Evolutionary conservation across 495 filamentous ascomycete species (phyloP).

Genomic region (Paragyromitra xinjiangensis): DNA sequence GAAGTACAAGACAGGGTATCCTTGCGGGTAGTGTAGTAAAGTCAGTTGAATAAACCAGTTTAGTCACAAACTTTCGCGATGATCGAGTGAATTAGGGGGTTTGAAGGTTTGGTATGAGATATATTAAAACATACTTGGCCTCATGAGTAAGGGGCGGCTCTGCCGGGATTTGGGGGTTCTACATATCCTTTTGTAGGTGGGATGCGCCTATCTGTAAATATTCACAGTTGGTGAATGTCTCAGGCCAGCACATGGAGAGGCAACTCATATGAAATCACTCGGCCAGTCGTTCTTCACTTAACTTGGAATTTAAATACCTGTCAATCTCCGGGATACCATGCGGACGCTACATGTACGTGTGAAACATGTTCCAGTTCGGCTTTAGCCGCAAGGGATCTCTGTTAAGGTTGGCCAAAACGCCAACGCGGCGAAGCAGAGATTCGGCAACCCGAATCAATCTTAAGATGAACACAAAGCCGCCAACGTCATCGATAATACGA

Average conservation of each 20-base stretch:
- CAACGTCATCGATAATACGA: neutral
- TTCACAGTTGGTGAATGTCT: neutral
- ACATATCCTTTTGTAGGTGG: neutral
- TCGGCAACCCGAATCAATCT: neutral
- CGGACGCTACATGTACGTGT: neutral
- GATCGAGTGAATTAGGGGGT: neutral
- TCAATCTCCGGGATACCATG: neutral
- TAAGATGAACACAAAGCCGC: neutral
- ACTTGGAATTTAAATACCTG: neutral
- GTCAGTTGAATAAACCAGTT: neutral
- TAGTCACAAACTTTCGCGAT: neutral
- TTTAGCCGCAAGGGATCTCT: neutral
- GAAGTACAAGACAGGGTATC: neutral
- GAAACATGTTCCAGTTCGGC: constrained; percentile 23
- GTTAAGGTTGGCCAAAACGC: neutral
- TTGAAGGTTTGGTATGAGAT: neutral
- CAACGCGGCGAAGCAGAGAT: neutral
- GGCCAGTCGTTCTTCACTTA: neutral
- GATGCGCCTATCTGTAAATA: neutral
- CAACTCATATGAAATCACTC: constrained; percentile 2
- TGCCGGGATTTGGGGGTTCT: neutral
- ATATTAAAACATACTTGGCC: neutral
- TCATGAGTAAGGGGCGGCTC: neutral
- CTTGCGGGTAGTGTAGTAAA: neutral
- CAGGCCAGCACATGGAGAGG: neutral